Evolutionary conservation across 1,284 basidiomycete genomes (phyloP), one percentile per base, ranked within the genome.

Genomic region (Trichosporon inkin): DNA sequence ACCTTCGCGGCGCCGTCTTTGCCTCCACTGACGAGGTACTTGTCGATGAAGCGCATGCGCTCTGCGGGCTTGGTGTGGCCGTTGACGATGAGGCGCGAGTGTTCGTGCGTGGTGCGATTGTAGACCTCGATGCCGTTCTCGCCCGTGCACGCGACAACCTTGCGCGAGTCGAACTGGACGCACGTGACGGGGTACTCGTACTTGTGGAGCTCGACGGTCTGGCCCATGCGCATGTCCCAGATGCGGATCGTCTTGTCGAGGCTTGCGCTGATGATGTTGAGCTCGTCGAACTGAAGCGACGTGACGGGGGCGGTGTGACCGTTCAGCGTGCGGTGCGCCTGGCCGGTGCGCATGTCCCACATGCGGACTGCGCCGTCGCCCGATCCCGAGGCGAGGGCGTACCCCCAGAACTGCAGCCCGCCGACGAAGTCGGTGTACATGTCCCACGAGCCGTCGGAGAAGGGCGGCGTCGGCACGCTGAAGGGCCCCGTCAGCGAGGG

Each of bases 321-420:
- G 22, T 90, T 80, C 53, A 99, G 81, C 10, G 94, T 97, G 41
- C 96, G 83, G 78, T 98, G 94, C 13, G 93, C 88, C 77, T 99
- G 95, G 5, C 96, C 96, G 40, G 95, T 99, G 40, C 96, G 88
- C 94, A 99, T 96, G 74, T 99, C 96, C 96, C 96, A 99, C 92
- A 99, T 96, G 62, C 96, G 82, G 32, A 99, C 92, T 0, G 89
- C 94, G 38, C 95, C 94, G 78, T 99, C 96, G 1, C 92, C 94
- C 69, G 90, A 94, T 1, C 94, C 96, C 68, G 92, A 96, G 2
- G 96, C 92, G 28, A 99, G 84, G 0, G 93, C 96, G 74, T 97
- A 97, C 2, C 93, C 94, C 95, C 95, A 99, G 77, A 98, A 98
- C 76, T 99, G 96, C 47, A 98, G 87, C 0, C 89, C 92, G 3